Evolutionary conservation across 106 monocot species (phyloP).

Genomic region (Gastrodia elata): DNA sequence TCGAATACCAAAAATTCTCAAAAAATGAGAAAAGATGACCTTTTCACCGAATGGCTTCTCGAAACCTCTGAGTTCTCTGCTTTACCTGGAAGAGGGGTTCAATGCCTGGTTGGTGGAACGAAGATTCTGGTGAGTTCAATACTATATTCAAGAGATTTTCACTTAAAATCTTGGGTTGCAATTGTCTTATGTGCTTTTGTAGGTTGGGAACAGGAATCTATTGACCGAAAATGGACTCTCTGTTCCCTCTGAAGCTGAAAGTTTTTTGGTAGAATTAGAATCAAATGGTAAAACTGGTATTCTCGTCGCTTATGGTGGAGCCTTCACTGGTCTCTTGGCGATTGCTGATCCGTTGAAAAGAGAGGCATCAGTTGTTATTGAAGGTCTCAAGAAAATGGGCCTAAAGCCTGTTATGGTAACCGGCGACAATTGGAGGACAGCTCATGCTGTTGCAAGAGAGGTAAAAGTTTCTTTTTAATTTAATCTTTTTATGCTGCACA

Average conservation of each 20-base stretch:
- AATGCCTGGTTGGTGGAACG: constrained; percentile 61
- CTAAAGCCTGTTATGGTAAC: constrained; percentile 79
- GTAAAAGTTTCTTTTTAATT: constrained; percentile 23
- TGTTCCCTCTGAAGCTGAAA: constrained; percentile 65
- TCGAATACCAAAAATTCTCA: constrained; percentile 15
- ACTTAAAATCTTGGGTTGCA: neutral
- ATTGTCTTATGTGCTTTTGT: neutral
- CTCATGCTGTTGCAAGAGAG: constrained; percentile 79
- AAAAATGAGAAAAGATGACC: constrained; percentile 39
- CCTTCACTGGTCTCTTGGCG: constrained; percentile 55
- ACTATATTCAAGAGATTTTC: neutral
- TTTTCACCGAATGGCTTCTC: constrained; percentile 74
- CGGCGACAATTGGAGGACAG: constrained; percentile 93
- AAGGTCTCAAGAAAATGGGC: constrained; percentile 84
- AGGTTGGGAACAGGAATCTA: constrained; percentile 84
- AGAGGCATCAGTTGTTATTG: constrained; percentile 84
- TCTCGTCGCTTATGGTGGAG: constrained; percentile 67
- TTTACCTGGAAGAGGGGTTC: constrained; percentile 86
- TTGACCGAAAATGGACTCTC: constrained; percentile 56
- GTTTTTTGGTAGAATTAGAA: constrained; percentile 59
- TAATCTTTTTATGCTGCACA: neutral
- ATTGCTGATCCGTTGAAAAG: constrained; percentile 84
- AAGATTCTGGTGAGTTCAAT: constrained; percentile 57
- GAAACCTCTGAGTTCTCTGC: constrained; percentile 67
- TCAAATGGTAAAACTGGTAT: constrained; percentile 67